These are phyloP conservation scores for Fusarium marasasianum DNA, from an alignment of 2,329 filamentous ascomycete species.

Conservation along the genomic window DNA sequence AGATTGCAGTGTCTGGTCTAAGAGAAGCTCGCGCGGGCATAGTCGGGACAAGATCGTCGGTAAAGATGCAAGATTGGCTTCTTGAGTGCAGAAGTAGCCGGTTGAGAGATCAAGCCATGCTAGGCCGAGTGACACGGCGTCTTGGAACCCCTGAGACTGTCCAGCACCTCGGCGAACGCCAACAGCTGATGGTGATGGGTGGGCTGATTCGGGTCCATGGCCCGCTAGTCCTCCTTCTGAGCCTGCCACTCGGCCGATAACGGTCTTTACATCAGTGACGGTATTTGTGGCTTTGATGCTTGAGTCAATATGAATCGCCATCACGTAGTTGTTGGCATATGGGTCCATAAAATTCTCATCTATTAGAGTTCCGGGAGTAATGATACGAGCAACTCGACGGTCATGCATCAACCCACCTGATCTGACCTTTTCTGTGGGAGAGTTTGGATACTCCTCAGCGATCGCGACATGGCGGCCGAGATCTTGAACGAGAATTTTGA, in stretches of 20 bases:
- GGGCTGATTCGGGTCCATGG: slow-evolving; percentile 32
- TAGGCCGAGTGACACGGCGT: slow-evolving; percentile 68
- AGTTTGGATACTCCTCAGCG: slow-evolving; percentile 89
- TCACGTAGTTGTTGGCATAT: slow-evolving; percentile 90
- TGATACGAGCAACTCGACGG: slow-evolving; percentile 83
- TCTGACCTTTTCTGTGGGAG: slow-evolving; percentile 74
- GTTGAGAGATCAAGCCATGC: slow-evolving; percentile 97
- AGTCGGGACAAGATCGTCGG: slow-evolving; percentile 86
- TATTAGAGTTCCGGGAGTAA: slow-evolving; percentile 94
- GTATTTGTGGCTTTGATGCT: background rate
- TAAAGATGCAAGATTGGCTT: slow-evolving; percentile 73
- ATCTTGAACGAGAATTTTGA: slow-evolving; percentile 93
- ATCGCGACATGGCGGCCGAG: slow-evolving; percentile 91
- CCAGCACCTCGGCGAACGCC: slow-evolving; percentile 21
- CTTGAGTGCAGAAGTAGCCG: slow-evolving; percentile 90
- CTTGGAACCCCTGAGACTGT: slow-evolving; percentile 26
- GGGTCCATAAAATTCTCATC: slow-evolving; percentile 98
- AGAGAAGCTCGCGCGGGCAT: slow-evolving; percentile 83
- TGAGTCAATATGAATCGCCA: slow-evolving; percentile 72
- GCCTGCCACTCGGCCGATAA: slow-evolving; percentile 54
- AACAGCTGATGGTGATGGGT: slow-evolving; percentile 35
- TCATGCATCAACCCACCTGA: slow-evolving; percentile 84
- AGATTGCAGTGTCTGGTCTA: slow-evolving; percentile 71
- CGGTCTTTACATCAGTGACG: slow-evolving; percentile 64
- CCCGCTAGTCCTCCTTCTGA: slow-evolving; percentile 7